These are phyloP conservation scores for Candida qinlingensis DNA, from an alignment of 805 yeast species.

Conservation along the genomic window DNA sequence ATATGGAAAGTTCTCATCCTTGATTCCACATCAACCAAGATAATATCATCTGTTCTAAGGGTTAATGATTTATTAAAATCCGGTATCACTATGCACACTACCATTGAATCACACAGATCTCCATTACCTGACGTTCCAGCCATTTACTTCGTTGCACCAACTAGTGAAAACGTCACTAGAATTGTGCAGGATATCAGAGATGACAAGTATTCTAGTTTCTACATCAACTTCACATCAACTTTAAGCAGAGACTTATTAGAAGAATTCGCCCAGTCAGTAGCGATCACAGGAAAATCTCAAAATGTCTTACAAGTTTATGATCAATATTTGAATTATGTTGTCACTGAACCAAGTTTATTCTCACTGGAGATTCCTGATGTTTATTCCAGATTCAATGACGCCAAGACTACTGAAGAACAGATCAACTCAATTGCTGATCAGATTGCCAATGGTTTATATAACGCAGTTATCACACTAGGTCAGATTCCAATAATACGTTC, in stretches of 20 bases:
- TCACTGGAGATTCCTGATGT: slow-evolving; percentile 64
- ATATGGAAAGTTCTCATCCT: slow-evolving; percentile 89
- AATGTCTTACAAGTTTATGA: slow-evolving; percentile 86
- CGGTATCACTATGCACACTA: slow-evolving; percentile 87
- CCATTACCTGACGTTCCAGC: slow-evolving; percentile 93
- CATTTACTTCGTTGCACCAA: slow-evolving; percentile 86
- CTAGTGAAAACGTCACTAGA: slow-evolving; percentile 61
- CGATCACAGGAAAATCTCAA: slow-evolving; percentile 61
- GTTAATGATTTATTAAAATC: slow-evolving; percentile 86
- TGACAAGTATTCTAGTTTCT: slow-evolving; percentile 74
- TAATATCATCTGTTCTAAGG: slow-evolving; percentile 85
- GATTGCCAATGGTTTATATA: slow-evolving; percentile 77
- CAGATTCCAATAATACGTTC: slow-evolving; percentile 87
- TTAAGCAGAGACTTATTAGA: slow-evolving; percentile 76
- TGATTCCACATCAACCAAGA: slow-evolving; percentile 75
- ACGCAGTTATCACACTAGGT: slow-evolving; percentile 70
- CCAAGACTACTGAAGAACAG: slow-evolving; percentile 66
- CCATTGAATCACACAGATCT: slow-evolving; percentile 67
- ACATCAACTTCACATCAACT: slow-evolving; percentile 82
- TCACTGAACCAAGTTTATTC: slow-evolving; percentile 88
- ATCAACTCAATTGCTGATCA: slow-evolving; percentile 63
- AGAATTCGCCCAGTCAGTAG: slow-evolving; percentile 79
- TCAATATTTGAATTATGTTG: slow-evolving; percentile 87
- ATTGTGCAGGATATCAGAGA: slow-evolving; percentile 69
- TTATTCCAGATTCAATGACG: slow-evolving; percentile 65